Evolutionary conservation across 768 basidiomycete species (phyloP).

Genomic region (Inosperma sp.): DNA sequence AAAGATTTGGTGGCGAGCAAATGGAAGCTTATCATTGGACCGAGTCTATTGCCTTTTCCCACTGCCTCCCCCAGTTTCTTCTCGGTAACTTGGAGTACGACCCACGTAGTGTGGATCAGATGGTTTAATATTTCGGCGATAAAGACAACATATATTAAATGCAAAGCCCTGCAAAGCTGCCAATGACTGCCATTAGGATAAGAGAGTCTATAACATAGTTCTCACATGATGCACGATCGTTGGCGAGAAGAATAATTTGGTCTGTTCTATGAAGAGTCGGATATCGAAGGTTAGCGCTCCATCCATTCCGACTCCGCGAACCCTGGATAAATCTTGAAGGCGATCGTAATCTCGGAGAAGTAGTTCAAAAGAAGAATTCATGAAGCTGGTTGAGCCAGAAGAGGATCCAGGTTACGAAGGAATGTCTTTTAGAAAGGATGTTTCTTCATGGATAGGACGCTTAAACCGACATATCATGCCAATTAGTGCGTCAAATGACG

Average conservation of each 20-base stretch:
- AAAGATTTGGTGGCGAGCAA: not conserved
- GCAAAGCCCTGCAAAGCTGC: not conserved
- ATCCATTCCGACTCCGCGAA: not conserved
- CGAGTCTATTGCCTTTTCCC: too few relatives aligned
- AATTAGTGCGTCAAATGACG: too few relatives aligned
- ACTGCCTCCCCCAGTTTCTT: not conserved
- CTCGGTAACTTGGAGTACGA: slow-evolving; percentile 1
- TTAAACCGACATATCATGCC: not conserved
- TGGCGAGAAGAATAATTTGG: not conserved
- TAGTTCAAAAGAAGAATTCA: not conserved
- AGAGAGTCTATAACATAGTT: slow-evolving; percentile 2
- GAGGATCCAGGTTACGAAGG: not conserved
- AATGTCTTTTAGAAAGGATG: not conserved
- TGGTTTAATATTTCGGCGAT: not conserved
- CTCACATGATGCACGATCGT: not conserved
- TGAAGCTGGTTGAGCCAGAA: not conserved
- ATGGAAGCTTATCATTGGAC: too few relatives aligned
- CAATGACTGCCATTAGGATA: not conserved
- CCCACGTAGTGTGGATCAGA: not conserved
- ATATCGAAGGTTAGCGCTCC: slow-evolving; percentile 6
- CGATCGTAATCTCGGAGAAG: not conserved
- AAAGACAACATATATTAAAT: not conserved
- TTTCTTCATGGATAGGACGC: not conserved
- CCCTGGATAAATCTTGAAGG: not conserved
- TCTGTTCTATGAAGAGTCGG: slow-evolving; percentile 4